These are phyloP conservation scores for Ophiostoma sp. DNA, from an alignment of 2,329 filamentous ascomycete species.

Conservation along the genomic window DNA sequence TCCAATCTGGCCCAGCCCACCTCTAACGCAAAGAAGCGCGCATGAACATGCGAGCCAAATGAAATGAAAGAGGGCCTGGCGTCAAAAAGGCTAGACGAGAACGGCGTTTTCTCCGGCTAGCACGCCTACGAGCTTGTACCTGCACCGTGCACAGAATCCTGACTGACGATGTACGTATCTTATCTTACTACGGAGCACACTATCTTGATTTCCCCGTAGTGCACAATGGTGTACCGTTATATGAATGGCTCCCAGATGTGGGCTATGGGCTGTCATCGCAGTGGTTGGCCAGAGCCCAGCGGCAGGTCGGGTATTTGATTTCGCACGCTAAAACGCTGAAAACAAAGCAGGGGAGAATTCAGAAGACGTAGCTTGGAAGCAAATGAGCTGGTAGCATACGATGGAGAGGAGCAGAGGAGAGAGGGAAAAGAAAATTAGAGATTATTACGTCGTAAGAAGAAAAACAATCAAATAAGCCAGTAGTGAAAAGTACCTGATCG, in stretches of 20 bases:
- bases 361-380: background rate
- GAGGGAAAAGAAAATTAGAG: no score
- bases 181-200: slow-evolving; percentile 1
- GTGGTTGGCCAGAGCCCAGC: background rate
- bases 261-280: slow-evolving; percentile 4
- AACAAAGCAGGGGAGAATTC: background rate
- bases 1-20: background rate
- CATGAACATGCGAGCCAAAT: background rate
- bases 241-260: background rate
- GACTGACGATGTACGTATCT: background rate
- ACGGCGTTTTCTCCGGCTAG: slow-evolving; percentile 5
- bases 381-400: no score
- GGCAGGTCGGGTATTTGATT: background rate
- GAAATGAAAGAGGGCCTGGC: slow-evolving; percentile 6
- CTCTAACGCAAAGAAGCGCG: background rate
- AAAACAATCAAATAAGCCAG: no score
- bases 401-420: no score
- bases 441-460: no score
- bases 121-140: background rate
- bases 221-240: background rate
- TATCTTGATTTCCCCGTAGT: slow-evolving; percentile 6
- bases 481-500: no score
- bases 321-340: background rate
- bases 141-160: background rate
- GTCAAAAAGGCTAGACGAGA: background rate